These are phyloP conservation scores for Bretziella fagacearum DNA, from an alignment of 2,329 filamentous ascomycete species.

Conservation along the genomic window DNA sequence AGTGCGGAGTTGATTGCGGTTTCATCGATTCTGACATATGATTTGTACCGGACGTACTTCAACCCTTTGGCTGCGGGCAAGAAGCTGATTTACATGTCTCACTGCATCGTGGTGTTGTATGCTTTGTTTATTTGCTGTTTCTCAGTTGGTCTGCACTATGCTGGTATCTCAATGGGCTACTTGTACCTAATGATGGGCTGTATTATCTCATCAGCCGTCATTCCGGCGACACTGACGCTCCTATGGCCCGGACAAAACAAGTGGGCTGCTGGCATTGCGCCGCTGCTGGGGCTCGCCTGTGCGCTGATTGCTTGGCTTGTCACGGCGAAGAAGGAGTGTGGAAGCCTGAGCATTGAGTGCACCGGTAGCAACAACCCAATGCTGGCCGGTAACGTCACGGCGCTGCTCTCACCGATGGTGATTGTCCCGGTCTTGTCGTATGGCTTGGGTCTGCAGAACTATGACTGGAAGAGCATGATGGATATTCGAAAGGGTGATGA, in stretches of 20 bases:
- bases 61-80: conserved; percentile 60
- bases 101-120: conserved; percentile 53
- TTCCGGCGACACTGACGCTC: conserved; percentile 65
- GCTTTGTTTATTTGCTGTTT: conserved; percentile 63
- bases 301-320: conserved; percentile 62
- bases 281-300: conserved; percentile 47
- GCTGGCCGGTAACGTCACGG: conserved; percentile 73
- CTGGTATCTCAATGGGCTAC: conserved; percentile 72
- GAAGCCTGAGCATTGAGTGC: conserved; percentile 50
- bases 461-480: conserved; percentile 76
- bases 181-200: conserved; percentile 83
- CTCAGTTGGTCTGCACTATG: conserved; percentile 56
- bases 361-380: conserved; percentile 75
- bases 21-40: conserved; percentile 73
- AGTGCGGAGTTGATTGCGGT: conserved; percentile 76
- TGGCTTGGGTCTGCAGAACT: conserved; percentile 42
- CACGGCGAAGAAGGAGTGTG: conserved; percentile 52
- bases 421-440: conserved; percentile 64
- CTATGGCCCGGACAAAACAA: conserved; percentile 67
- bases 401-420: conserved; percentile 58
- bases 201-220: conserved; percentile 70
- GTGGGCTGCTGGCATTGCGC: conserved; percentile 50
- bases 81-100: conserved; percentile 63
- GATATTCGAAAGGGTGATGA: conserved; percentile 66
- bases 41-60: conserved; percentile 76